Evolutionary conservation across 306 rosid species (phyloP), one percentile per base, ranked within the genome.

Genomic region (Inga leiocalycina): DNA sequence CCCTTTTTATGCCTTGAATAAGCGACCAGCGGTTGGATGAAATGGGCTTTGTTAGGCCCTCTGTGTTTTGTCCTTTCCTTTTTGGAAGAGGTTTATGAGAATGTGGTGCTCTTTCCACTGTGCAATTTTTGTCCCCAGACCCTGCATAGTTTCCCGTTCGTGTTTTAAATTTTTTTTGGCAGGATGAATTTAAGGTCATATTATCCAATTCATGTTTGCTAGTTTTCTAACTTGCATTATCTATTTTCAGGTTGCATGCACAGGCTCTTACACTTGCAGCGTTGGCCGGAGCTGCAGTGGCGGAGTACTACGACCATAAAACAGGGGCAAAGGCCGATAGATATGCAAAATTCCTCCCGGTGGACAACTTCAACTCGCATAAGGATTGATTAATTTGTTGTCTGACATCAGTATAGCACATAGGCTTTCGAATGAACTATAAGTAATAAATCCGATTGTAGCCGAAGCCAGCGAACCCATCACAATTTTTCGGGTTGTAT

Each of bases 231-330:
- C 17, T 35, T 37, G 13, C 52, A 9, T 16, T 7, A 35, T 77
- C 56, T 66, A 51, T 20, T 73, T 51, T 82, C 92, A 97, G 98
- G 97, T 84, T 97, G 87, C 94, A 97, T 44, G 99, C 98, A 3
- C 99, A 97, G 93, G 99, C 95, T 80, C 87, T 94, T 20, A 97
- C 99, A 2, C 89, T 97, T 6, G 98, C 95, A 22, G 99, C 98
- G 45, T 80, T 97, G 52, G 93, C 93, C 0, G 99, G 98, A 24
- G 97, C 97, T 15, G 99, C 98, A 6, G 88, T 86, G 66, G 99
- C 92, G 8, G 99, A 94, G 79, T 92, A 88, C 88, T 92, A 91
- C 44, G 99, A 97, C 80, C 95, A 82, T 48, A 88, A 78, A 78
- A 7, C 85, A 1, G 91, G 80, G 30, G 78, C 69, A 8, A 94